Evolutionary conservation across 2,329 filamentous ascomycete genomes (phyloP), one percentile per base, ranked within the genome.

Genomic region (Colletotrichum chrysophilum): DNA sequence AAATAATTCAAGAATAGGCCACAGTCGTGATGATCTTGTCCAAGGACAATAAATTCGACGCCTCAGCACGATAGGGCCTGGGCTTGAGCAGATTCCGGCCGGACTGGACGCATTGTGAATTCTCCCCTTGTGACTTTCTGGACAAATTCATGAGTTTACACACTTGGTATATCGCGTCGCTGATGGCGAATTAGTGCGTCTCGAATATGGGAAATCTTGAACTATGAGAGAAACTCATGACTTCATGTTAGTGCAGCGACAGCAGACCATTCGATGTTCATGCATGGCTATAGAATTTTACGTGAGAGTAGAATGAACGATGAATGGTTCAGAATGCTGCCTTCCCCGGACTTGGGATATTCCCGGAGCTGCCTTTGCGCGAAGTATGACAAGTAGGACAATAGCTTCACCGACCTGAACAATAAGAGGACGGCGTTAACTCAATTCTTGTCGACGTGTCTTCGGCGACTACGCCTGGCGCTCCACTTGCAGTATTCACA

Each of bases 11-110:
- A 52, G 6, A 4, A 7, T 3, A 52, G 43, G n/a, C 2, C 10
- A 0, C 43, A 21, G 0, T 52, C 4, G n/a, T 2, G n/a, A 13
- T 52, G 2, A 12, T n/a, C 18, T 48, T n/a, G 5, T n/a, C 1
- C n/a, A 7, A 21, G 43, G n/a, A n/a, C 10, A 4, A 3, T 21
- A 0, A 52, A 3, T 7, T n/a, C 9, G 38, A 2, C 38, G 38
- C 5, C 43, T 48, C 9, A 12, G 38, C 38, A n/a, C 18, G 28
- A 28, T 24, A 3, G 21, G 21, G 21, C 21, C 21, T 24, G 21
- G 21, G 21, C 21, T 3, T 24, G 21, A 24, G 21, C 21, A 24
- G 21, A 24, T 24, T 24, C 21, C 21, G 3, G 3, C 2, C 21
- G 21, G 21, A 24, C 21, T 24, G 21, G 21, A 24, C 21, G 21